Evolutionary conservation across 352 stramenopile species (phyloP).

Genomic region (Pythium insidiosum): DNA sequence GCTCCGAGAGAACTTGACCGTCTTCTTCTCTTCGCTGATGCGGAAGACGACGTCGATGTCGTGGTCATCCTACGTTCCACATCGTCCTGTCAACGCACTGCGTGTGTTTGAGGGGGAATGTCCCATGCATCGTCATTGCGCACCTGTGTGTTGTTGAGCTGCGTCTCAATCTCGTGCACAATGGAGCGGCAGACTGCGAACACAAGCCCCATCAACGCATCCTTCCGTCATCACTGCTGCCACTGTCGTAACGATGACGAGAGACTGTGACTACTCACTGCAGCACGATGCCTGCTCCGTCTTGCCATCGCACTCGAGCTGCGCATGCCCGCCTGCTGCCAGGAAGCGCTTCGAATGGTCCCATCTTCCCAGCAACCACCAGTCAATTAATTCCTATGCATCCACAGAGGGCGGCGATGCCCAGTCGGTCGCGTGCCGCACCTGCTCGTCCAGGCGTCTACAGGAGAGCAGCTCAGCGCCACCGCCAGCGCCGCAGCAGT

Average conservation of each 20-base stretch:
- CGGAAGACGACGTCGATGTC: conserved; percentile 81
- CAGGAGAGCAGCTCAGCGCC: conserved; percentile 6
- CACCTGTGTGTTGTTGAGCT: conserved; percentile 68
- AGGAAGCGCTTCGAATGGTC: conserved; percentile 77
- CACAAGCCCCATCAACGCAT: too few species aligned
- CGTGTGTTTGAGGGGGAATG: too few species aligned
- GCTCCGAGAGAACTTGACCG: conserved; percentile 76
- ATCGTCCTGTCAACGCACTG: too few species aligned
- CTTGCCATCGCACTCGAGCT: conserved; percentile 57
- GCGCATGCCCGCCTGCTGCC: conserved; percentile 35
- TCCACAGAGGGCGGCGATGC: too few species aligned
- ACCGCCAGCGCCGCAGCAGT: conserved; percentile 1
- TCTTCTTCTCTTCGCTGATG: conserved; percentile 85
- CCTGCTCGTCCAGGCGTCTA: conserved; percentile 47
- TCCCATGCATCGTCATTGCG: not conserved
- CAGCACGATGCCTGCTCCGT: conserved; percentile 57
- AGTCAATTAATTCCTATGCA: too few species aligned
- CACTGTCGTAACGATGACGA: too few species aligned
- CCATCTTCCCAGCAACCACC: too few species aligned
- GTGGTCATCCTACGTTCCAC: conserved; percentile 49
- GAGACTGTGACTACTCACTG: too few species aligned
- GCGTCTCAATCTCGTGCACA: conserved; percentile 71
- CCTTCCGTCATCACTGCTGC: too few species aligned
- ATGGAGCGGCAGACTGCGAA: conserved; percentile 80
- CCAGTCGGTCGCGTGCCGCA: too few species aligned